Percentiles rank a stretch among this genome's conserved stretches.
Conservation (phyloP, 257 asterid species). For the Nemophila menziesii region DNA sequence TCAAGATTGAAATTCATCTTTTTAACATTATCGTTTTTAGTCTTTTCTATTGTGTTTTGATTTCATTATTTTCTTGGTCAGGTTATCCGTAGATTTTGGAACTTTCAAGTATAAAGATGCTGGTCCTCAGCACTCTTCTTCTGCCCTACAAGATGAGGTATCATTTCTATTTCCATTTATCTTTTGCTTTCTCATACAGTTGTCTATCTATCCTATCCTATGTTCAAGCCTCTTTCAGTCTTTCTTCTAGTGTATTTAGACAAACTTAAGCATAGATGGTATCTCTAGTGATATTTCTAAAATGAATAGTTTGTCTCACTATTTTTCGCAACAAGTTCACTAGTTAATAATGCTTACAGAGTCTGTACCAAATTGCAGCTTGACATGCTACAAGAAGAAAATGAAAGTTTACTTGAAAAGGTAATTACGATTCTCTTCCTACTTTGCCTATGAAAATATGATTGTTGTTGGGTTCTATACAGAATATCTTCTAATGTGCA, state of each 20-base stretch:
- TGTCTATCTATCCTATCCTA: not conserved
- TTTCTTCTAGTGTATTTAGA: not conserved
- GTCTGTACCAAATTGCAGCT: constrained; percentile 42
- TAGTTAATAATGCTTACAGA: constrained; percentile 11
- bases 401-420: constrained; percentile 79
- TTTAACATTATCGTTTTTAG: not conserved
- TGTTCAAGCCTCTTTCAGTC: not conserved
- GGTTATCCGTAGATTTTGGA: constrained; percentile 84
- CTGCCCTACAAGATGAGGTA: constrained; percentile 98
- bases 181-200: not conserved
- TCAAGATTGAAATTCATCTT: not conserved
- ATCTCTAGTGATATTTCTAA: not conserved
- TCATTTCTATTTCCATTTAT: not conserved
- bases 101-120: constrained; percentile 74
- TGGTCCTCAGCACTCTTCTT: constrained; percentile 44
- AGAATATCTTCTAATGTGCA: constrained; percentile 1
- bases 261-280: not conserved
- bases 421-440: constrained; percentile 28
- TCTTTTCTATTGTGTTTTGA: constrained; percentile 3
- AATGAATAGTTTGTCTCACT: not conserved
- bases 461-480: constrained; percentile 2
- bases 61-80: constrained; percentile 13
- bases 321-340: constrained; percentile 3
- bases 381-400: constrained; percentile 99
- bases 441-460: not conserved